Base-by-base conservation (phyloP, 2,329 filamentous ascomycete genomes). In the Colletotrichum sp. region DNA sequence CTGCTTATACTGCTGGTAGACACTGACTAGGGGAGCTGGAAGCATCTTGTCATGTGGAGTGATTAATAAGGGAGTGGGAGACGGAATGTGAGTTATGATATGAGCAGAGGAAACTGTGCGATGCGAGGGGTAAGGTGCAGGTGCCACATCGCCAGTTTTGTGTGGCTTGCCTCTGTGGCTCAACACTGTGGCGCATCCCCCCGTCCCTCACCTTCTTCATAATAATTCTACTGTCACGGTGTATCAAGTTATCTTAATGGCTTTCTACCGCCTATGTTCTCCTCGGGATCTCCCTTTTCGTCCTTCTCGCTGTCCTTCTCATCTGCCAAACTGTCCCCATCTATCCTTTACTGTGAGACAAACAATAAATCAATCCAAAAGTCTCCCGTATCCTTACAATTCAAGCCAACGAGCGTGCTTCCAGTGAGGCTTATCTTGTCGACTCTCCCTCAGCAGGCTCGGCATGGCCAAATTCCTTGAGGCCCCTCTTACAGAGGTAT, bases 351-450 rank as follows among this genome's bases (percentile, higher is more conserved):
- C 9, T 4, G 39, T 5, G 18, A 49, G 39, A 49, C 39, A 49
- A 4, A 49, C 39, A 49, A 21, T n/a, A n/a, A 49, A n/a, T n/a
- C 18, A 49, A n/a, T 49, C 18, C 18, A 49, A 8, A n/a, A 21
- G 15, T 49, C 39, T 49, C 9, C 44, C 12, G 32, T 12, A 32
- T 32, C 32, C 32, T 21, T 6, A 49, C n/a, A 0, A 21, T 21
- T 7, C 18, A 13, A 21, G 44, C 6, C n/a, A 13, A 21, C 1
- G 10, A 21, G 3, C n/a, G 3, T n/a, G 1, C 10, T 1, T 52
- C n/a, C 44, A 21, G n/a, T 49, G 3, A 52, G n/a, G 10, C 0
- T 52, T 21, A 52, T 21, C 10, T 21, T 2, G 5, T 3, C 6
- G 0, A 49, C 0, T 52, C n/a, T 18, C 9, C 2, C 44, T 21